phyloP scores from a whole-genome alignment of 805 yeast genomes.

The Ogataea zsoltii region DNA sequence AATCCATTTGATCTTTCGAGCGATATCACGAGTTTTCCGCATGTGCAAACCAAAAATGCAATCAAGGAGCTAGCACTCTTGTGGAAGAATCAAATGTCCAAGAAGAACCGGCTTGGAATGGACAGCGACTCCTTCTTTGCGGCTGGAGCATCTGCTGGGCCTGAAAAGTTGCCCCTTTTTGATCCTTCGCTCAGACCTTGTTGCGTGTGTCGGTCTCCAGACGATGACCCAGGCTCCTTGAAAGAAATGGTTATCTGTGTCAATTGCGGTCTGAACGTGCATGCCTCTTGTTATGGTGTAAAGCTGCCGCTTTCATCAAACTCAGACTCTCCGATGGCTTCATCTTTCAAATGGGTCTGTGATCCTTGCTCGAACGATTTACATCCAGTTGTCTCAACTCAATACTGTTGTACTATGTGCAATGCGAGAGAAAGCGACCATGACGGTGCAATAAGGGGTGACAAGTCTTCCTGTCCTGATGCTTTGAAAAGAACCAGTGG shows the following conservation, averaged over 20 bases:
- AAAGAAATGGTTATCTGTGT: slow-evolving; percentile 54
- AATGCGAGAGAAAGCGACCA: slow-evolving; percentile 50
- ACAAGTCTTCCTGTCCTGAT: slow-evolving; percentile 49
- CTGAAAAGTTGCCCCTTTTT: slow-evolving; percentile 21
- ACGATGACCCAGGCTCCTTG: slow-evolving; percentile 28
- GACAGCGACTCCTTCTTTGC: neutral
- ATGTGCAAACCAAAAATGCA: slow-evolving; percentile 23
- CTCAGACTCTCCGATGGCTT: slow-evolving; percentile 9
- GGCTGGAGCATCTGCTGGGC: neutral
- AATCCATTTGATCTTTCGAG: slow-evolving; percentile 20
- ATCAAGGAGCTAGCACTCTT: slow-evolving; percentile 22
- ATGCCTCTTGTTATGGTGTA: slow-evolving; percentile 68
- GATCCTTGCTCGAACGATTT: slow-evolving; percentile 74
- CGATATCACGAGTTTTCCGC: slow-evolving; percentile 14
- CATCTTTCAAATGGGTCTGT: slow-evolving; percentile 65
- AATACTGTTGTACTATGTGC: slow-evolving; percentile 70
- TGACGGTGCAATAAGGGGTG: slow-evolving; percentile 46
- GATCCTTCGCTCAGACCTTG: slow-evolving; percentile 43
- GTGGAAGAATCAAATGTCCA: slow-evolving; percentile 22
- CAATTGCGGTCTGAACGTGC: slow-evolving; percentile 70
- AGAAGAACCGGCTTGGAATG: slow-evolving; percentile 15
- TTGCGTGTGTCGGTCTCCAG: slow-evolving; percentile 50
- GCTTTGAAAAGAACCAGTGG: slow-evolving; percentile 66
- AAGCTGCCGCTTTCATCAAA: slow-evolving; percentile 11
- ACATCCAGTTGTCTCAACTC: slow-evolving; percentile 56